phyloP scores from a whole-genome alignment of 2,329 filamentous ascomycete genomes.

The Penicillium frequentans region DNA sequence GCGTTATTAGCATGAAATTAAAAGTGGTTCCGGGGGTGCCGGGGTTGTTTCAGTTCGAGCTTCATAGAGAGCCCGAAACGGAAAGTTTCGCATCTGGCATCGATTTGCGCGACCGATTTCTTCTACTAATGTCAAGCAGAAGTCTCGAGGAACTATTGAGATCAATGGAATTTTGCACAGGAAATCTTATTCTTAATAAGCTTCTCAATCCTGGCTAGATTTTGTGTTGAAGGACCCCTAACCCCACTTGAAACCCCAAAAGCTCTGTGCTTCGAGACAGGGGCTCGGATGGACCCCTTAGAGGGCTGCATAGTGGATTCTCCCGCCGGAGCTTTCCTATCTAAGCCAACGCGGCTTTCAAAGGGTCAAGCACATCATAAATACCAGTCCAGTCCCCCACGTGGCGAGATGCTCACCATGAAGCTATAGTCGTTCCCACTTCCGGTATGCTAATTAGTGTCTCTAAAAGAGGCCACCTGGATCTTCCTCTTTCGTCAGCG shows the following conservation, averaged over 20 bases:
- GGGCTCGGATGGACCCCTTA: not conserved
- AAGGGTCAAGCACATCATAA: no score
- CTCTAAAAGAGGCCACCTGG: no score
- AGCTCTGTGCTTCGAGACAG: not conserved
- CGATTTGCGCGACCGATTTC: not conserved
- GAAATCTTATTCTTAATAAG: not conserved
- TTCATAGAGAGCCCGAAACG: not conserved
- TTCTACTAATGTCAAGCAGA: not conserved
- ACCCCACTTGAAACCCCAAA: not conserved
- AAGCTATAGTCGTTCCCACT: no score
- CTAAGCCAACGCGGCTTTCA: not conserved
- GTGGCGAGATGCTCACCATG: no score
- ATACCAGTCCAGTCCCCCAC: no score
- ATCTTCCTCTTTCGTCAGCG: no score
- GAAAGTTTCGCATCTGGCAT: not conserved
- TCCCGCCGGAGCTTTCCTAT: not conserved
- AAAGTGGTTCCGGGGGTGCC: not conserved
- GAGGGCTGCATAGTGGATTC: not conserved
- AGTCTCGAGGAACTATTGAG: not conserved
- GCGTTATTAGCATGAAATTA: not conserved
- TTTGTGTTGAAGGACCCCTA: not conserved
- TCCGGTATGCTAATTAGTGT: no score
- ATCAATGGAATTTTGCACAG: not conserved
- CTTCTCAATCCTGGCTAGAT: not conserved
- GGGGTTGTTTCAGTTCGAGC: not conserved